Base-by-base conservation (phyloP, 2,329 filamentous ascomycete genomes). In the Neocatenulostroma microsporum region DNA sequence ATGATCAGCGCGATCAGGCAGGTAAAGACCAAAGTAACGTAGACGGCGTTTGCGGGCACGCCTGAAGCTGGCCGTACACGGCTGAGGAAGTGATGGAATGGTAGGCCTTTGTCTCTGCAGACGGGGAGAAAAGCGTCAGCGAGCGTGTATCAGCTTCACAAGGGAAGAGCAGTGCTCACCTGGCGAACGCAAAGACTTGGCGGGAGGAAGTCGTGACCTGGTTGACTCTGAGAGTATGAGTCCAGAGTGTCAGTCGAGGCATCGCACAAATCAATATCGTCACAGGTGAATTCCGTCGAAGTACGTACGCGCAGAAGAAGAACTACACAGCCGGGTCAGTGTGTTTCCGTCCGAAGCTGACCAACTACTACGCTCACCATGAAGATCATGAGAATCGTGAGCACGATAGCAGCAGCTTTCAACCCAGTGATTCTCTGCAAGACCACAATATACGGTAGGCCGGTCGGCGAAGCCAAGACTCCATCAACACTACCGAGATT, bases 31-130 rank as follows among this genome's bases (percentile, higher is more conserved):
- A 54, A 40, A 13, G 51, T 50, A 30, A 53, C 50, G 20, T 47
- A 44, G 27, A 55, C 47, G 1, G 51, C 42, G 37, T 55, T 56
- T 3, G 53, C 40, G 2, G 54, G 54, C 9, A 57, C 47, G 34
- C 53, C 49, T 30, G 38, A 48, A 21, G 46, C 42, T 8, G 50
- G 42, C 21, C 42, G 44, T 30, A 55, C 51, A 25, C 32, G 35
- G 17, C 45, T 43, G 14, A 56, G 38, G 37, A 47, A 55, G 14
- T 34, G 8, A 34, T 47, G 42, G 50, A 55, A 55, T 4, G 53
- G 53, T 13, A 54, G 34, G 25, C 50, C 53, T 30, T 47, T 46
- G 37, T 55, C 53, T n/a, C n/a, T n/a, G n/a, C n/a, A n/a, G n/a
- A n/a, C n/a, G n/a, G n/a, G n/a, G n/a, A n/a, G n/a, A n/a, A n/a